phyloP scores from a whole-genome alignment of 805 yeast species.

The Candida incommunis region DNA sequence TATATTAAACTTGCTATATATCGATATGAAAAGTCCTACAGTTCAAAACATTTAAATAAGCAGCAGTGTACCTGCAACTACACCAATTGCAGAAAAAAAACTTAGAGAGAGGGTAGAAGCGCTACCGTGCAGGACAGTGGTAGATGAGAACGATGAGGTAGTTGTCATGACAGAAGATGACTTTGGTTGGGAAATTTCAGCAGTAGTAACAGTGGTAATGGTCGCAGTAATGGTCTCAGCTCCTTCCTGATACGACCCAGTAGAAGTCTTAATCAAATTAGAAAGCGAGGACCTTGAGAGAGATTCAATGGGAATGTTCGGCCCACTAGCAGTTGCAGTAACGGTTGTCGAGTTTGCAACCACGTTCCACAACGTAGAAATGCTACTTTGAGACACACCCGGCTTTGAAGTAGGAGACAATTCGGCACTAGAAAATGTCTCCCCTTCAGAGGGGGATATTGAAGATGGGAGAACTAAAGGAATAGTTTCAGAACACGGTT shows the following conservation, averaged over 20 bases:
- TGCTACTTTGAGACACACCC: no score
- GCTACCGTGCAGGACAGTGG: background rate
- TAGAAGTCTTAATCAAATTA: no score
- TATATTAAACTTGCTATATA: no score
- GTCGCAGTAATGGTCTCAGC: conserved; percentile 1
- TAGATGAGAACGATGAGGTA: background rate
- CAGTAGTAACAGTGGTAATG: background rate
- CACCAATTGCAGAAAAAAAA: background rate
- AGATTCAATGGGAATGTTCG: background rate
- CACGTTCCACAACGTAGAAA: no score
- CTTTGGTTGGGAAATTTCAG: background rate
- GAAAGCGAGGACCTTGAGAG: no score
- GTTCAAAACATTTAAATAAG: background rate
- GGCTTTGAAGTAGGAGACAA: no score
- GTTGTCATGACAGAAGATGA: background rate
- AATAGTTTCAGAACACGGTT: background rate
- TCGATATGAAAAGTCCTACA: no score
- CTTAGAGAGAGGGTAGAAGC: background rate
- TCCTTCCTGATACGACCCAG: no score
- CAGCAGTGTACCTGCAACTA: background rate
- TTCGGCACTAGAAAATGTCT: background rate
- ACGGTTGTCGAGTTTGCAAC: background rate
- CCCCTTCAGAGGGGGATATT: background rate
- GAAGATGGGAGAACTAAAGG: background rate
- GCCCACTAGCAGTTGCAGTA: background rate